These are phyloP conservation scores for Cucurbita moschata DNA, from an alignment of 306 rosid species.

Conservation along the genomic window DNA sequence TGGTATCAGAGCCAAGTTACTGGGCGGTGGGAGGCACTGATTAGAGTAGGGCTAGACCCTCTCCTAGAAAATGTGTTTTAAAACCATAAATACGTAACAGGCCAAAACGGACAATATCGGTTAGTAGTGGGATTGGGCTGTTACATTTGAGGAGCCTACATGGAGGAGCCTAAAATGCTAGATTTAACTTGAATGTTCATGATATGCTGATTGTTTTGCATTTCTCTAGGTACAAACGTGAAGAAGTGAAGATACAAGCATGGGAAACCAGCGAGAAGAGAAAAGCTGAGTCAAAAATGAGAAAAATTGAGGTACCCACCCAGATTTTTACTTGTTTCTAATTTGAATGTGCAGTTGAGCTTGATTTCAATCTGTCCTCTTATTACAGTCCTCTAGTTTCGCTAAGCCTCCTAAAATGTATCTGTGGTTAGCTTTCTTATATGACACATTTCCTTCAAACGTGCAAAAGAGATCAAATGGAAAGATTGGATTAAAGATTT, in stretches of 20 bases:
- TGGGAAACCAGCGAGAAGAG: slow-evolving; percentile 93
- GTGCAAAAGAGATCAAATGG: not conserved
- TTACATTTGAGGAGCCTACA: no score
- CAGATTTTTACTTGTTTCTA: not conserved
- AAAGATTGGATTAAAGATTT: not conserved
- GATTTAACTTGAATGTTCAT: slow-evolving; percentile 2
- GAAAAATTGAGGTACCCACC: slow-evolving; percentile 74
- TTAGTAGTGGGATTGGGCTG: no score
- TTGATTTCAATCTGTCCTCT: not conserved
- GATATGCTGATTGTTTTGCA: not conserved
- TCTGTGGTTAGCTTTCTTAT: not conserved
- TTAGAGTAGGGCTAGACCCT: no score
- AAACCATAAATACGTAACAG: no score
- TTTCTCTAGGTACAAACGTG: slow-evolving; percentile 65
- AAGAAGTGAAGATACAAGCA: slow-evolving; percentile 88
- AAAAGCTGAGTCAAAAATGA: slow-evolving; percentile 92
- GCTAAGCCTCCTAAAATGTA: not conserved
- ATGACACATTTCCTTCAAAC: not conserved
- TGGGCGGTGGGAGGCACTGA: no score
- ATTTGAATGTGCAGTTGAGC: not conserved
- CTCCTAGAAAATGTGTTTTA: no score
- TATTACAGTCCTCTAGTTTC: not conserved
- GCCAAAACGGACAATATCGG: no score
- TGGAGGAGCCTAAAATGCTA: not conserved
- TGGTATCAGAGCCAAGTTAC: no score